phyloP scores from a whole-genome alignment of 1,284 basidiomycete species.

The Ustilago cynodontis region DNA sequence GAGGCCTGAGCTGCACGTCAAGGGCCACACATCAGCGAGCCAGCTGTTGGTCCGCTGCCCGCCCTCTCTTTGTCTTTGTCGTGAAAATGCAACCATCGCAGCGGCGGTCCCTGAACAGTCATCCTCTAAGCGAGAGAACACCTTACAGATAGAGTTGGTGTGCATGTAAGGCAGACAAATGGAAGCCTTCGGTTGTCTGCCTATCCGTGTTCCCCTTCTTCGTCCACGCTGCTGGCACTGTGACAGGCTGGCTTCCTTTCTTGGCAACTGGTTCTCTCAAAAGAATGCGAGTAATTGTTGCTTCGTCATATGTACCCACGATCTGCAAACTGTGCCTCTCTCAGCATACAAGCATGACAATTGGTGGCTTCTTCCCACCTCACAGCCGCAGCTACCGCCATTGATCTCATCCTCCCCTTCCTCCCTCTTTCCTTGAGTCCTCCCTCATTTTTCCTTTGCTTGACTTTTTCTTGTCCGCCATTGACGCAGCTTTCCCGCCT shows the following conservation, averaged over 20 bases:
- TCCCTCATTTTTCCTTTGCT: background rate
- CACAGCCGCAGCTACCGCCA: background rate
- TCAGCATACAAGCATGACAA: conserved; percentile 9
- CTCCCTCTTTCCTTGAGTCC: background rate
- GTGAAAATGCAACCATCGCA: too few species aligned
- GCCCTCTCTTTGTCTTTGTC: too few species aligned
- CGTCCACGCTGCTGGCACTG: background rate
- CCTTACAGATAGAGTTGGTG: conserved; percentile 11
- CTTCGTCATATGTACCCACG: conserved; percentile 19
- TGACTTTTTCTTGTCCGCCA: background rate
- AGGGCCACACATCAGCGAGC: background rate
- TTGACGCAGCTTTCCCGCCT: too few species aligned
- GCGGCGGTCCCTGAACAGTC: conserved; percentile 7
- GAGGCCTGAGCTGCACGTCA: conserved; percentile 1
- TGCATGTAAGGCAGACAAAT: background rate
- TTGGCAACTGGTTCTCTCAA: background rate
- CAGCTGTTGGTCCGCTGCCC: background rate
- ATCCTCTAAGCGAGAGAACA: background rate
- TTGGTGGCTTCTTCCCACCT: conserved; percentile 16
- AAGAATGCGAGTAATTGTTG: too few species aligned
- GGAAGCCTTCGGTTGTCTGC: background rate
- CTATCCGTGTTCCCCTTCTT: too few species aligned
- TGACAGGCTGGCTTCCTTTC: background rate
- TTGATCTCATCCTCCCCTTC: background rate
- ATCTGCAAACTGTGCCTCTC: conserved; percentile 14